A percentile compares a stretch with the other conserved stretches of the same genome.
Conservation (phyloP, 257 asterid genomes). For the Penstemon newberryi region DNA sequence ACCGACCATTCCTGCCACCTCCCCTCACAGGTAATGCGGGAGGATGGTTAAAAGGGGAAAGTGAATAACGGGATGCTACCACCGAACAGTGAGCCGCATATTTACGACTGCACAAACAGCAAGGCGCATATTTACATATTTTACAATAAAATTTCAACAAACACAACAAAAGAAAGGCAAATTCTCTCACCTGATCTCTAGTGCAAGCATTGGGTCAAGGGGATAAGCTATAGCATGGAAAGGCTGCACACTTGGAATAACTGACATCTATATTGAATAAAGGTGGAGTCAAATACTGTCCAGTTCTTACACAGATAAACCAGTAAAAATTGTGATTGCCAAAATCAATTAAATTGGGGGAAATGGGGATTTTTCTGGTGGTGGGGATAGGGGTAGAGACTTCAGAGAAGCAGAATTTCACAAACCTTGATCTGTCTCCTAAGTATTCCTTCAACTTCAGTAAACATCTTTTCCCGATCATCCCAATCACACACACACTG, state of each 20-base stretch:
- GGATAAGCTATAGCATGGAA: conserved; percentile 99
- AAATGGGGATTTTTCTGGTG: neutral
- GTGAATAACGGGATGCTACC: conserved; percentile 89
- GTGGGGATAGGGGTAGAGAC: conserved; percentile 18
- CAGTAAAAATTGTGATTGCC: conserved; percentile 10
- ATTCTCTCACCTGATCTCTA: conserved; percentile 76
- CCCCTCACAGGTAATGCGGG: conserved; percentile 68
- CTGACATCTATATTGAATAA: conserved; percentile 58
- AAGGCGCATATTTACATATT: conserved; percentile 17
- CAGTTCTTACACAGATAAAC: conserved; percentile 6
- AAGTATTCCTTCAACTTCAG: conserved; percentile 93
- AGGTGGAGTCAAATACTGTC: conserved; percentile 21
- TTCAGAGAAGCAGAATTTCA: conserved; percentile 20
- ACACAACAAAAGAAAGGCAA: neutral
- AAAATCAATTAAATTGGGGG: conserved; percentile 8
- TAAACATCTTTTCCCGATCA: conserved; percentile 86
- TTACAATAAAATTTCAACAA: neutral
- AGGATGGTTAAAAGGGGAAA: conserved; percentile 86
- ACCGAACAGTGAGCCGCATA: conserved; percentile 94
- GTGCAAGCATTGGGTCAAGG: conserved; percentile 90
- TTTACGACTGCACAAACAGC: conserved; percentile 62
- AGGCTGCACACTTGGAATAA: conserved; percentile 98
- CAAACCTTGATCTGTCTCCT: conserved; percentile 89
- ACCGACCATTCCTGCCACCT: conserved; percentile 64
- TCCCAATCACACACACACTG: conserved; percentile 99